Percentiles rank a stretch among this genome's conserved stretches.
These are phyloP conservation scores for Cornus controversa DNA, from an alignment of 148 eudicot genomes.

Conservation along the genomic window DNA sequence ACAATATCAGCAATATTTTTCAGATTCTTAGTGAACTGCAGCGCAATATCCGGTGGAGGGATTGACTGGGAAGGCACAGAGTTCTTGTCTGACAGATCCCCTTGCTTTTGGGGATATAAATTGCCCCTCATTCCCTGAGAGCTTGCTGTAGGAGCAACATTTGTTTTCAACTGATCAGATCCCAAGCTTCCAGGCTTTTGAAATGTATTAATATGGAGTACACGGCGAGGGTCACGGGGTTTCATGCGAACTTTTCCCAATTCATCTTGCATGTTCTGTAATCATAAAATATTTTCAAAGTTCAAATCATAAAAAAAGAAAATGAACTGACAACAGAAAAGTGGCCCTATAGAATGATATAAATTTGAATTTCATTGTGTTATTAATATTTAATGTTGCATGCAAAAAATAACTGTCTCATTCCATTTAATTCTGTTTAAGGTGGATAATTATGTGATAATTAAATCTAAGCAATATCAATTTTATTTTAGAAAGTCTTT, in stretches of 20 bases:
- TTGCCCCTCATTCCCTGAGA: conserved; percentile 39
- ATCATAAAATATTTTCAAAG: conserved; percentile 4
- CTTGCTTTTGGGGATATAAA: conserved; percentile 36
- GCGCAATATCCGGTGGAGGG: conserved; percentile 67
- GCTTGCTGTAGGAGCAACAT: conserved; percentile 21
- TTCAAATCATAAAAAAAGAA: neutral
- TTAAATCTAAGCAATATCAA: neutral
- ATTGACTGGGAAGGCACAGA: conserved; percentile 26
- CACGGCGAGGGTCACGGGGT: conserved; percentile 96
- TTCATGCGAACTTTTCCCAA: conserved; percentile 77
- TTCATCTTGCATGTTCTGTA: conserved; percentile 63
- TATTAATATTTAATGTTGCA: neutral
- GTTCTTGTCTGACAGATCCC: conserved; percentile 40
- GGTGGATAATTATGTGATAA: neutral
- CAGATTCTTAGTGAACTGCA: conserved; percentile 63
- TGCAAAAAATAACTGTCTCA: neutral
- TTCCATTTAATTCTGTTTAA: neutral
- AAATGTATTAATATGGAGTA: conserved; percentile 43
- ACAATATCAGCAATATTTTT: conserved; percentile 73
- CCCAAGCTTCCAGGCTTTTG: conserved; percentile 38
- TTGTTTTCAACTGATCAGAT: conserved; percentile 42
- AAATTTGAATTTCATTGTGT: neutral
- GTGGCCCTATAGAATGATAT: neutral
- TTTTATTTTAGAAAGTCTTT: neutral
- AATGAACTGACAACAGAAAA: neutral